Evolutionary conservation across 352 stramenopile species (phyloP).

Genomic region (Pythium dissimile): DNA sequence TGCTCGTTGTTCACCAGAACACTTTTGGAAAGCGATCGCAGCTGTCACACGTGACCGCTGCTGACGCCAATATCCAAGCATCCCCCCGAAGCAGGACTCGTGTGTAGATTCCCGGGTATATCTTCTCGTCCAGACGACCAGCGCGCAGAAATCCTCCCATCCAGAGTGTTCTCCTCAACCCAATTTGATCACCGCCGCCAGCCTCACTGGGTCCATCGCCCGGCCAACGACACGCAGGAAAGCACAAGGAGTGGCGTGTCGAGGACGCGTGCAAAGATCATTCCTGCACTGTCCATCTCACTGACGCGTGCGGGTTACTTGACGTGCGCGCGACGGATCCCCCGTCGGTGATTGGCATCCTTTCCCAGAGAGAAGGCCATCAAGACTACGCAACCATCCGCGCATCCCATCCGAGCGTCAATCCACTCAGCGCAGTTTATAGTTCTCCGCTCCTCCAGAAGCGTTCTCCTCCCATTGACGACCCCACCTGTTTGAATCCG

Average conservation of each 20-base stretch:
- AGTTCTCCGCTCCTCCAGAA: not conserved
- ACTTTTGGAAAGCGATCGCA: slow-evolving; percentile 16
- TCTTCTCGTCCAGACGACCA: not conserved
- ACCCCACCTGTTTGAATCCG: not conserved
- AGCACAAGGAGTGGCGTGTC: not conserved
- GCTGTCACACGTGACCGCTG: slow-evolving; percentile 1
- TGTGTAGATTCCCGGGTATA: slow-evolving; percentile 1
- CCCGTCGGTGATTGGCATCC: not conserved
- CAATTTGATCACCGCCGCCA: not conserved
- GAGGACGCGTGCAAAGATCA: not conserved
- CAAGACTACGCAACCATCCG: too few relatives aligned
- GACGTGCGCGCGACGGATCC: not conserved
- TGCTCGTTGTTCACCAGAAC: not conserved
- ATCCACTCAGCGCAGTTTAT: too few relatives aligned
- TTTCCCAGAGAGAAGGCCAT: too few relatives aligned
- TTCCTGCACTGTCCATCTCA: not conserved
- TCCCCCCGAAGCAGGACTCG: not conserved
- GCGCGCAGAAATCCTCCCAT: not conserved
- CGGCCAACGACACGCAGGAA: not conserved
- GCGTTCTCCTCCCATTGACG: too few relatives aligned
- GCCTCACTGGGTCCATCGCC: not conserved
- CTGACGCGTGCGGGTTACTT: not conserved
- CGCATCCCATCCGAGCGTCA: too few relatives aligned
- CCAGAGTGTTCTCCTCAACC: slow-evolving; percentile 2
- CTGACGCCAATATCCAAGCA: not conserved